Evolutionary conservation across 2,329 filamentous ascomycete genomes (phyloP).

Genomic region (Nemania sp.): DNA sequence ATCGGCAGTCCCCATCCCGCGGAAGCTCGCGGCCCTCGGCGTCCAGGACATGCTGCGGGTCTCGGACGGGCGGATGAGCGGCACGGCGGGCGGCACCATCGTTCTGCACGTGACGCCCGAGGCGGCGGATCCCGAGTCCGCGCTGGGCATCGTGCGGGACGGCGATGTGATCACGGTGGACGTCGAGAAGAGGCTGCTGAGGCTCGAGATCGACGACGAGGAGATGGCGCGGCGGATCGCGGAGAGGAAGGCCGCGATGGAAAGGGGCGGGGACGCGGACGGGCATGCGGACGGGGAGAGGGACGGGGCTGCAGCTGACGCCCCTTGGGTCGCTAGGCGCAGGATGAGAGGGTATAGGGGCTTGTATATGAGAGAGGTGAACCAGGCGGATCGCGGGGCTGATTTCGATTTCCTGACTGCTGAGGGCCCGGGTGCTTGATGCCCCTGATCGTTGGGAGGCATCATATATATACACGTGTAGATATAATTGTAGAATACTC

Average conservation of each 20-base stretch:
- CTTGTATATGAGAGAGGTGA: slow-evolving; percentile 62
- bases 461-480: too few species aligned
- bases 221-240: slow-evolving; percentile 67
- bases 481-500: too few species aligned
- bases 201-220: slow-evolving; percentile 66
- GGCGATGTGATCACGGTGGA: slow-evolving; percentile 83
- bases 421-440: slow-evolving; percentile 8
- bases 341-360: slow-evolving; percentile 60
- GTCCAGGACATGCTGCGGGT: slow-evolving; percentile 81
- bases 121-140: slow-evolving; percentile 74
- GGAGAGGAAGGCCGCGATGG: slow-evolving; percentile 58
- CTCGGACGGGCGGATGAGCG: slow-evolving; percentile 85
- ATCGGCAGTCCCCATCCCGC: slow-evolving; percentile 59
- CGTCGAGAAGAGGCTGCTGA: slow-evolving; percentile 65
- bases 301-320: slow-evolving; percentile 18
- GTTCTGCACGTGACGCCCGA: slow-evolving; percentile 88
- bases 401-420: slow-evolving; percentile 67
- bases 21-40: slow-evolving; percentile 75
- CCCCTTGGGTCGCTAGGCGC: slow-evolving; percentile 44
- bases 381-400: slow-evolving; percentile 61
- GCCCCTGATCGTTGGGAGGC: not conserved
- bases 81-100: slow-evolving; percentile 87
- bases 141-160: slow-evolving; percentile 75
- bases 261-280: slow-evolving; percentile 61
- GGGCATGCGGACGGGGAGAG: slow-evolving; percentile 39